Evolutionary conservation across 768 basidiomycete genomes (phyloP), one percentile per base, ranked within the genome.

Genomic region (Tricholoma flavovirens): DNA sequence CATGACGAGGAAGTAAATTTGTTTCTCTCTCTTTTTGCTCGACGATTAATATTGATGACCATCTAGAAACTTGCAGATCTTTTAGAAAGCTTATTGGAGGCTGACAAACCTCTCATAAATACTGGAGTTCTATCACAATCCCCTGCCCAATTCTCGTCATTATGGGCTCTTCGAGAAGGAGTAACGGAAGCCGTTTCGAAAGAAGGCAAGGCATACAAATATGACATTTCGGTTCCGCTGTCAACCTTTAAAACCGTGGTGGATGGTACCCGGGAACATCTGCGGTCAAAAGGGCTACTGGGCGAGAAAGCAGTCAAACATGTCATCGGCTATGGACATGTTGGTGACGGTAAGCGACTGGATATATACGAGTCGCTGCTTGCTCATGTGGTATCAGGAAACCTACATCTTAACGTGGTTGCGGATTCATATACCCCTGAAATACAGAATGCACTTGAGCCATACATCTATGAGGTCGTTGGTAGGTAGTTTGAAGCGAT

Each of bases 141-240:
- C 26, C 87, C 92, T 19, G 82, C 87, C 0, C 96, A 99, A 67
- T 92, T 95, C 65, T 81, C 86, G 0, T 87, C 89, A 0, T 72
- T 99, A 1, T 98, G 97, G 97, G 83, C 86, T 0, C 76, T 98
- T 17, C 87, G 96, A 24, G 97, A 99, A 73, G 86, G 90, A 14
- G 79, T 98, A 22, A 84, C 97, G 1, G 97, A 99, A 69, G 90
- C 93, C 4, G 82, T 90, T 4, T 89, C 90, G 36, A 98, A 98
- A 67, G 86, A 92, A 68, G 97, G 97, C 42, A 93, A 93, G 62
- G 85, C 87, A 5, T 98, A 98, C 77, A 99, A 99, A 74, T 99
- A 98, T 67, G 94, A 97, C 64, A 82, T 99, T 45, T 93, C 91
- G 10, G 83, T 98, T 12, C 95, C 95, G 5, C 77, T 94, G 4